Percentiles rank a stretch among this genome's conserved stretches.
These are phyloP conservation scores for Yamadazyma triangularis DNA, from an alignment of 1,139 yeast genomes.

Conservation along the genomic window DNA sequence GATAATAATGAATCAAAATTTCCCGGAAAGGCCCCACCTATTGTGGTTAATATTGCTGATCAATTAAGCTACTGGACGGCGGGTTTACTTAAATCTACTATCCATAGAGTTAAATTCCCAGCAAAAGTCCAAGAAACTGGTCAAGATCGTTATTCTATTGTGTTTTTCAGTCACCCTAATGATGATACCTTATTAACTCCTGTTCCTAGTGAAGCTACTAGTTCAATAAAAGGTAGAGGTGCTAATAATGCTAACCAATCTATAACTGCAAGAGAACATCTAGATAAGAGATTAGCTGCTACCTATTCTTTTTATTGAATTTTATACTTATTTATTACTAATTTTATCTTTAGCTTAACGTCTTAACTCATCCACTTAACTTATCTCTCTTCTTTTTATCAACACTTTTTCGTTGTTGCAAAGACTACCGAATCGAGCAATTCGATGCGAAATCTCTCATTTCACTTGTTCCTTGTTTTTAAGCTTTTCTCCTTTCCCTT, in stretches of 20 bases:
- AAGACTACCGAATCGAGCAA: too few species aligned
- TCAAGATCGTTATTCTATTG: constrained; percentile 73
- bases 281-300: constrained; percentile 58
- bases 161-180: constrained; percentile 77
- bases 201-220: constrained; percentile 58
- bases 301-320: constrained; percentile 46
- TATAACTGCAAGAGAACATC: constrained; percentile 66
- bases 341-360: too few species aligned
- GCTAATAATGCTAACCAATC: constrained; percentile 33
- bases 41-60: constrained; percentile 76
- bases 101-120: constrained; percentile 69
- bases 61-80: constrained; percentile 77
- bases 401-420: too few species aligned
- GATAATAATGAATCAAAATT: constrained; percentile 27
- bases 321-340: too few species aligned
- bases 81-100: constrained; percentile 64
- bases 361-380: too few species aligned
- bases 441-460: too few species aligned
- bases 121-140: constrained; percentile 50
- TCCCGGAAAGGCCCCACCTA: constrained; percentile 51
- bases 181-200: constrained; percentile 62
- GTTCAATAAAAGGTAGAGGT: constrained; percentile 40
- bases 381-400: too few species aligned
- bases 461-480: too few species aligned
- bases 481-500: too few species aligned